A percentile compares a stretch with the other conserved stretches of the same genome.
phyloP scores from a whole-genome alignment of 371 early-diverging fungal species.

The Mortierella sp. region DNA sequence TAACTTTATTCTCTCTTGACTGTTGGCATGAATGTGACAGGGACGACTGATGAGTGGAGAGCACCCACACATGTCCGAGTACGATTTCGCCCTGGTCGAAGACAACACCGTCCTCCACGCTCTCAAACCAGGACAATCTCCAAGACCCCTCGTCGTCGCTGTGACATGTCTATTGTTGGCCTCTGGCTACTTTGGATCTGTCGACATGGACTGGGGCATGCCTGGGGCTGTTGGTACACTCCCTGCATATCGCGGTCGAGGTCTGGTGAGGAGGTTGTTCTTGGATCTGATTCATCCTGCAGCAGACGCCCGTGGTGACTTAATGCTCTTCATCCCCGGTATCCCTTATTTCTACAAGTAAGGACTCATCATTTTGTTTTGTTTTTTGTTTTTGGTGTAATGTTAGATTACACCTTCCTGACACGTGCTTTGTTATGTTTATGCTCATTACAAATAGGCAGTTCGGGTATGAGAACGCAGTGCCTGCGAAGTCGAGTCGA shows the following conservation, averaged over 20 bases:
- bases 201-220: conserved; percentile 8
- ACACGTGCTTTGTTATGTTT: not conserved
- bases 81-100: conserved; percentile 43
- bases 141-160: conserved; percentile 21
- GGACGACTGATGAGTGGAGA: conserved; percentile 25
- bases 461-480: conserved; percentile 46
- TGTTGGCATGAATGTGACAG: not conserved
- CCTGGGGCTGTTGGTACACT: conserved; percentile 17
- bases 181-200: conserved; percentile 23
- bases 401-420: not conserved
- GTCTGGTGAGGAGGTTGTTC: conserved; percentile 32
- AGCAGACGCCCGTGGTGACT: conserved; percentile 37
- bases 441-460: not conserved
- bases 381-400: not conserved
- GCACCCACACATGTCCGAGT: conserved; percentile 20
- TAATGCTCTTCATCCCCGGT: conserved; percentile 28
- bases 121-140: conserved; percentile 13
- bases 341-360: conserved; percentile 53
- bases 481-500: conserved; percentile 11
- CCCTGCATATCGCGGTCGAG: conserved; percentile 30
- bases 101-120: conserved; percentile 10
- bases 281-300: conserved; percentile 49
- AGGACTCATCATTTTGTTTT: not conserved
- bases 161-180: conserved; percentile 11
- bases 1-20: not conserved